Evolutionary conservation across 73 alveolate species (phyloP).

Genomic region (Breviolum minutum): DNA sequence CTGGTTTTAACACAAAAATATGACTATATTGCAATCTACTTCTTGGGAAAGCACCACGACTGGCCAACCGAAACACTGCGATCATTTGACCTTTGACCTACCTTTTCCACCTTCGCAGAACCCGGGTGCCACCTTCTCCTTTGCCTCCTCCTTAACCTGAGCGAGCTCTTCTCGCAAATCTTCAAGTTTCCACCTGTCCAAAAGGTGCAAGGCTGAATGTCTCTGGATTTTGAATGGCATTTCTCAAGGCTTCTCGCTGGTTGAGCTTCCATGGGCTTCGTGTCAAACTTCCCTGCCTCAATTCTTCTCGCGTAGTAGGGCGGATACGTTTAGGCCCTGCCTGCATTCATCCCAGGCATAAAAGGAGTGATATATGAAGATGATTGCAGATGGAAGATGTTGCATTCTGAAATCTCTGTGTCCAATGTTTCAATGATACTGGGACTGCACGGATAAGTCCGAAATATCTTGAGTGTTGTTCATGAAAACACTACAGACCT

Average conservation of each 20-base stretch:
- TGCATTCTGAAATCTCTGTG: neutral
- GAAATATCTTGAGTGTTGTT: neutral
- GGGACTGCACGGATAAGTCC: neutral
- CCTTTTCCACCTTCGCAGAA: neutral
- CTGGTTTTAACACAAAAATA: too few relatives aligned
- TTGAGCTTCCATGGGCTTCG: too few relatives aligned
- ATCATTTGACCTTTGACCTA: neutral
- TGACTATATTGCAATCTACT: neutral
- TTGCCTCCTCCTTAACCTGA: neutral
- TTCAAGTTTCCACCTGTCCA: slow-evolving; percentile 60
- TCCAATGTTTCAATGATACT: neutral
- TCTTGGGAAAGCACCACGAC: neutral
- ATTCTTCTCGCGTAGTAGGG: slow-evolving; percentile 75
- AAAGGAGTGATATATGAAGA: neutral
- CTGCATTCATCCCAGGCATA: neutral
- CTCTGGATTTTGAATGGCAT: too few relatives aligned
- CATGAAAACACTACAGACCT: slow-evolving; percentile 32
- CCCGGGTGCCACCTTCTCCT: slow-evolving; percentile 32
- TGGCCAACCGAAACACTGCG: neutral
- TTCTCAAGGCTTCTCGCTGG: too few relatives aligned
- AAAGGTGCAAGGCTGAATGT: too few relatives aligned
- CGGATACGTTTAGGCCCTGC: slow-evolving; percentile 94
- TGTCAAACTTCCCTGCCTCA: slow-evolving; percentile 36
- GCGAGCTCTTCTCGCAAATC: slow-evolving; percentile 74
- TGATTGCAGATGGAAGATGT: neutral